These are phyloP conservation scores for Mollisiaceae sp. DNA, from an alignment of 2,329 filamentous ascomycete genomes.

Conservation along the genomic window DNA sequence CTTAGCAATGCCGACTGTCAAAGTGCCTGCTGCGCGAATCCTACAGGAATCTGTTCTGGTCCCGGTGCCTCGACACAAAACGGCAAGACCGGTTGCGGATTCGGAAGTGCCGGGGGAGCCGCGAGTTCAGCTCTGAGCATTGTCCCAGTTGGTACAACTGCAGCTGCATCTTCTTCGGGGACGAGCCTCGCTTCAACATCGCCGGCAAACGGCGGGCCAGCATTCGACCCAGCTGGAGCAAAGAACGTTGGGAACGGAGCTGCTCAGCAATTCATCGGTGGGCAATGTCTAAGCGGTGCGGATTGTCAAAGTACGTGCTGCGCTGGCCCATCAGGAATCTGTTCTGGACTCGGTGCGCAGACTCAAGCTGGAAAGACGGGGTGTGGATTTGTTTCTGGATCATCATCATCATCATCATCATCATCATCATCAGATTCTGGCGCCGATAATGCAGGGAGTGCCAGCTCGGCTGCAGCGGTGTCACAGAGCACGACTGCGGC, in stretches of 20 bases:
- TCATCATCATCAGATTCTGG: slow-evolving; percentile 1
- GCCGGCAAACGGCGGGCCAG: slow-evolving; percentile 24
- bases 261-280: slow-evolving; percentile 33
- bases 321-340: slow-evolving; percentile 38
- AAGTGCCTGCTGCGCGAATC: slow-evolving; percentile 32
- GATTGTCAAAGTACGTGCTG: slow-evolving; percentile 33
- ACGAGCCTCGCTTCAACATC: slow-evolving; percentile 4
- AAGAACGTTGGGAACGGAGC: slow-evolving; percentile 34
- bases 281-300: slow-evolving; percentile 29
- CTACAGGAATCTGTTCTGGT: slow-evolving; percentile 43
- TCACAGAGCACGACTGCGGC: neutral
- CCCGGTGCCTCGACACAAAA: slow-evolving; percentile 40
- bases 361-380: slow-evolving; percentile 45
- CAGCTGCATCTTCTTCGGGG: neutral
- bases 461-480: slow-evolving; percentile 21
- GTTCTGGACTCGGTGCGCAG: slow-evolving; percentile 44
- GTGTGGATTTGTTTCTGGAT: slow-evolving; percentile 32
- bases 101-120: slow-evolving; percentile 18
- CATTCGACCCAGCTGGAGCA: slow-evolving; percentile 35
- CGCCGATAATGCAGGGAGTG: neutral
- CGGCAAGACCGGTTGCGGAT: slow-evolving; percentile 45
- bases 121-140: slow-evolving; percentile 15
- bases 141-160: neutral
- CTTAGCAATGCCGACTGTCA: slow-evolving; percentile 30
- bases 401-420: slow-evolving; percentile 2